phyloP scores from a whole-genome alignment of 371 early-diverging fungal genomes.

The Amoeboradix gromovi region DNA sequence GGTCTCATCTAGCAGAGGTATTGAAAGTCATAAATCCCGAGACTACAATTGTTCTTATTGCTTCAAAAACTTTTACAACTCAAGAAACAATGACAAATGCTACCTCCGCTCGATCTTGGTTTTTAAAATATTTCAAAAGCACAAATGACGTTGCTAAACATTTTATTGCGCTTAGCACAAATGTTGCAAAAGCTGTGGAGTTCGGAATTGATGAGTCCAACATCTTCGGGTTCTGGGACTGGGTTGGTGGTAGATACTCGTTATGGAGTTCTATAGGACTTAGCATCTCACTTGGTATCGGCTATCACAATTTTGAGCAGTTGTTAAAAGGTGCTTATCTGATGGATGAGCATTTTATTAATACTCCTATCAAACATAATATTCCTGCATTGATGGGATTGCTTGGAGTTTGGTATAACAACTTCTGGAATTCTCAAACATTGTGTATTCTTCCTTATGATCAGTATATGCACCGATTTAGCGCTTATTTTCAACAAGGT shows the following conservation, averaged over 20 bases:
- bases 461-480: constrained; percentile 82
- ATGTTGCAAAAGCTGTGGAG: constrained; percentile 52
- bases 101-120: constrained; percentile 71
- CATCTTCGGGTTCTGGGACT: constrained; percentile 99
- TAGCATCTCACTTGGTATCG: constrained; percentile 76
- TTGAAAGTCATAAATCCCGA: constrained; percentile 60
- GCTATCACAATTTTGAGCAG: constrained; percentile 75
- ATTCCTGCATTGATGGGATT: constrained; percentile 70
- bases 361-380: constrained; percentile 55
- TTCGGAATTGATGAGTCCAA: constrained; percentile 75
- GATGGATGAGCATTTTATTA: constrained; percentile 77
- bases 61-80: constrained; percentile 95
- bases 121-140: constrained; percentile 47
- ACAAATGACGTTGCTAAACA: constrained; percentile 78
- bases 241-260: constrained; percentile 98
- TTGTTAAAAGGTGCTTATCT: constrained; percentile 74
- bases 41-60: constrained; percentile 82
- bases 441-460: constrained; percentile 92
- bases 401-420: constrained; percentile 93
- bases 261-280: constrained; percentile 97
- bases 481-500: constrained; percentile 95
- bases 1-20: constrained; percentile 73
- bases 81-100: constrained; percentile 96
- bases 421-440: constrained; percentile 76
- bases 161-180: constrained; percentile 94